A percentile compares a stretch with the other conserved stretches of the same genome.
Conservation (phyloP, 208 protist genomes). For the Acanthamoeba triangularis region DNA sequence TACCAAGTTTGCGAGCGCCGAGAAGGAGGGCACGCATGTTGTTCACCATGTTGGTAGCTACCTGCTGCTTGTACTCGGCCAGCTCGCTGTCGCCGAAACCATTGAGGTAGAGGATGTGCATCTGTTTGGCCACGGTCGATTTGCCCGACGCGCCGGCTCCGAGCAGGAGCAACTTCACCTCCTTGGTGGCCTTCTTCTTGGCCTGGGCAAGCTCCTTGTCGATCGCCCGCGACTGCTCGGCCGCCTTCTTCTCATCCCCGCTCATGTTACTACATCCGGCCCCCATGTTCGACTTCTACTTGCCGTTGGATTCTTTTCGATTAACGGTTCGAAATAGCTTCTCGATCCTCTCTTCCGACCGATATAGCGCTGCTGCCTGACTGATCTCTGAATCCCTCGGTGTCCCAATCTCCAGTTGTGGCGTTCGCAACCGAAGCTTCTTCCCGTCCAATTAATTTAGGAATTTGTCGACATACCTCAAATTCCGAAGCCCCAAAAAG, state of each 20-base stretch:
- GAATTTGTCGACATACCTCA: no score
- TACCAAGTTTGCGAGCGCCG: slow-evolving; percentile 65
- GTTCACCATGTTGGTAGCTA: slow-evolving; percentile 88
- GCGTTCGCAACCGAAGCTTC: no score
- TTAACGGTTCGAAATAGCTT: no score
- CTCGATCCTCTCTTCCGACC: no score
- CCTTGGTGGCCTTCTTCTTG: slow-evolving; percentile 72
- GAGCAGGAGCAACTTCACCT: slow-evolving; percentile 84
- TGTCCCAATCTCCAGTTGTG: no score
- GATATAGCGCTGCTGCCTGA: no score
- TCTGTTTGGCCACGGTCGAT: slow-evolving; percentile 92
- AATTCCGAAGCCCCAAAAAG: no score
- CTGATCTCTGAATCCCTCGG: no score
- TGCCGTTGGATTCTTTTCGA: no score
- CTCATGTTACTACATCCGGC: slow-evolving; percentile 4
- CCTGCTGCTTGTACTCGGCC: slow-evolving; percentile 71
- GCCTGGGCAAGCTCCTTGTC: slow-evolving; percentile 72
- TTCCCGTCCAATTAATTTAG: no score
- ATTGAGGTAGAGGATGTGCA: slow-evolving; percentile 91
- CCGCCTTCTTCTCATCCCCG: slow-evolving; percentile 60
- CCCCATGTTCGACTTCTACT: neutral
- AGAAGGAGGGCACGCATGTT: slow-evolving; percentile 85
- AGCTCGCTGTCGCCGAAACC: slow-evolving; percentile 88
- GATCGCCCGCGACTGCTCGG: slow-evolving; percentile 38
- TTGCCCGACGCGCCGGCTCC: slow-evolving; percentile 92